Conservation (phyloP, 768 basidiomycete genomes). For the Rhizopogon vulgaris region DNA sequence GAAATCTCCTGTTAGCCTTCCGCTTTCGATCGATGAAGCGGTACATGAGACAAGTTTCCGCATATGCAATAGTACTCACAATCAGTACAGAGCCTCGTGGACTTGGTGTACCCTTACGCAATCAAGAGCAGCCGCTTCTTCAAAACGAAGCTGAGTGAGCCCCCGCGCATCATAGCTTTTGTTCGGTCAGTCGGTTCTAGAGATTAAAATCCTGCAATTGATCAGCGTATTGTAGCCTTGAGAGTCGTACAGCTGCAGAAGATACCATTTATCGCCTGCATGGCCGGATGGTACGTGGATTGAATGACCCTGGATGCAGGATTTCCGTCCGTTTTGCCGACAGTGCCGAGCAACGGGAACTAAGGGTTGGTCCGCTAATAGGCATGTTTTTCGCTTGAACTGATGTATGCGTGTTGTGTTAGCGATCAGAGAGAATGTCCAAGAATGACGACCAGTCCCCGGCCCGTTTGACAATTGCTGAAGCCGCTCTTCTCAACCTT, state of each 20-base stretch:
- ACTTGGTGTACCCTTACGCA: conserved; percentile 61
- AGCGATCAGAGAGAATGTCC: conserved; percentile 57
- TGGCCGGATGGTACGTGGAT: conserved; percentile 74
- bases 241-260: conserved; percentile 65
- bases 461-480: conserved; percentile 66
- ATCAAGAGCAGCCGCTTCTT: conserved; percentile 78
- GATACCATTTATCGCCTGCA: conserved; percentile 74
- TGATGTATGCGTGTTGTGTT: neutral
- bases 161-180: conserved; percentile 76
- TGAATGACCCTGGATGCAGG: conserved; percentile 69
- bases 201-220: neutral
- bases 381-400: conserved; percentile 3
- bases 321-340: conserved; percentile 81
- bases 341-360: conserved; percentile 68
- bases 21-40: conserved; percentile 62
- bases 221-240: conserved; percentile 40
- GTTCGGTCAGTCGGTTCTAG: conserved; percentile 47
- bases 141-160: conserved; percentile 69
- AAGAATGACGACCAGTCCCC: conserved; percentile 62
- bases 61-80: neutral
- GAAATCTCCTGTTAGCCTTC: conserved; percentile 38
- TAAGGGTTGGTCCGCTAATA: conserved; percentile 45
- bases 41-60: conserved; percentile 27
- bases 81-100: conserved; percentile 45
- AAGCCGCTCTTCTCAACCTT: conserved; percentile 70